Evolutionary conservation across 2,329 filamentous ascomycete genomes (phyloP).

Genomic region (Cordyceps cateniannulata): DNA sequence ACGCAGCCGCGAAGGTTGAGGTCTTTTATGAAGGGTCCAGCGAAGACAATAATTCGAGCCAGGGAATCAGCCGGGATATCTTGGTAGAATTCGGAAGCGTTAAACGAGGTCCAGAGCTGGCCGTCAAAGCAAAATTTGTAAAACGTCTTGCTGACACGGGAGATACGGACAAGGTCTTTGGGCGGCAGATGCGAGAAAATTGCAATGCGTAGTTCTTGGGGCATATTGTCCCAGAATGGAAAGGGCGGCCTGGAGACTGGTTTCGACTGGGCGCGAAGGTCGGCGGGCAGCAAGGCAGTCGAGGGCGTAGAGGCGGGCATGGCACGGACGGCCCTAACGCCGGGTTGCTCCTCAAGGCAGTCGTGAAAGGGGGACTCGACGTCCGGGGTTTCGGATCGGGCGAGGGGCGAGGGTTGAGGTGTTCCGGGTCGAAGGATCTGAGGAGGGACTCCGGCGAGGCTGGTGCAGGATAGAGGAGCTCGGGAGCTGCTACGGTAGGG

Average conservation of each 20-base stretch:
- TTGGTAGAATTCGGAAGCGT: slow-evolving; percentile 79
- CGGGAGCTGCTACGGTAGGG: slow-evolving; percentile 48
- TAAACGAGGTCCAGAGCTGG: slow-evolving; percentile 82
- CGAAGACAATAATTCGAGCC: slow-evolving; percentile 74
- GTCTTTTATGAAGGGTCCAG: slow-evolving; percentile 84
- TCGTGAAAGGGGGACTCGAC: slow-evolving; percentile 35
- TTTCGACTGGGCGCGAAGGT: slow-evolving; percentile 33
- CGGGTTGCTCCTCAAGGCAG: slow-evolving; percentile 41
- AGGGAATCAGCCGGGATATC: slow-evolving; percentile 80
- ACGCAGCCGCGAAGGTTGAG: slow-evolving; percentile 88
- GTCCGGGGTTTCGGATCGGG: slow-evolving; percentile 32
- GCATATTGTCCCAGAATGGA: slow-evolving; percentile 76
- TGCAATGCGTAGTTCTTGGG: slow-evolving; percentile 72
- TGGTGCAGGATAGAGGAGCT: slow-evolving; percentile 49
- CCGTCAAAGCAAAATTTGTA: slow-evolving; percentile 86
- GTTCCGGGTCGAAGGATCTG: slow-evolving; percentile 25
- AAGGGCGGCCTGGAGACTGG: slow-evolving; percentile 31
- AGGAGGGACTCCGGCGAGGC: slow-evolving; percentile 36
- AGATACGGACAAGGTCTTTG: slow-evolving; percentile 73
- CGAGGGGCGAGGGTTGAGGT: slow-evolving; percentile 35
- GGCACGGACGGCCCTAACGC: slow-evolving; percentile 46
- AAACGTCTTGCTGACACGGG: slow-evolving; percentile 71
- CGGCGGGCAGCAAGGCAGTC: slow-evolving; percentile 58
- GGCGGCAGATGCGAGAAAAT: slow-evolving; percentile 72
- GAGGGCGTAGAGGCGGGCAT: slow-evolving; percentile 30